Base-by-base conservation (phyloP, 2,329 filamentous ascomycete genomes). In the Davidsoniella eucalypti region DNA sequence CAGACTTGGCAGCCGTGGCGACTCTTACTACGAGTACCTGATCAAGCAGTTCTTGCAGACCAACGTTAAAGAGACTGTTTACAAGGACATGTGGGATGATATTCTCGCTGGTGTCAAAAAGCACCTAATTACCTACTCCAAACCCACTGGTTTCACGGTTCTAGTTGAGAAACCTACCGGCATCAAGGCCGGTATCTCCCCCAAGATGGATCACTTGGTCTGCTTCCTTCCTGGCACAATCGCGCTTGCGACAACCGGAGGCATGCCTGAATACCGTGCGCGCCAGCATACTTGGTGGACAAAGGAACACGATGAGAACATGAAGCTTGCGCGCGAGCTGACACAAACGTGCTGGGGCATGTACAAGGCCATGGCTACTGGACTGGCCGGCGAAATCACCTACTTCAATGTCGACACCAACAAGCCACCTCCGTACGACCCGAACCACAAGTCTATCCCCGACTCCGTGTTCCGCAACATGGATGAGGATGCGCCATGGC, bases 11-110 rank as follows among this genome's bases (percentile, higher is more conserved):
- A 95, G 87, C 62, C 78, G 92, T 54, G 92, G 92, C 43, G 92
- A 98, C 68, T 95, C 88, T 44, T 98, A 96, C 67, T 98, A 98
- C 66, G 87, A 98, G 67, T 98, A 98, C 63, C 77, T 98, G 47
- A 93, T 96, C 70, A 98, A 98, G 68, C 92, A 98, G 64, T 96
- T 94, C 62, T 72, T 95, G 17, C 92, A 98, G 65, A 98, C 92
- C 10, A 85, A 84, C 51, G 79, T 84, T 61, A 73, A 88, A 60
- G 90, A 98, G 63, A 72, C 79, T 0, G 67, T 96, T 14, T 98
- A 98, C 64, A 72, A 81, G 56, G 84, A 92, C 12, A 85, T 98
- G 80, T 98, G 93, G 88, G 74, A 90, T 38, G 84, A 98, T 61
- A 74, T 87, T 12, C 69, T 98, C 43, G 70, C 69, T 14, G 92